Evolutionary conservation across 2,329 filamentous ascomycete genomes (phyloP).

Genomic region (Pyrenochaeta sp.): DNA sequence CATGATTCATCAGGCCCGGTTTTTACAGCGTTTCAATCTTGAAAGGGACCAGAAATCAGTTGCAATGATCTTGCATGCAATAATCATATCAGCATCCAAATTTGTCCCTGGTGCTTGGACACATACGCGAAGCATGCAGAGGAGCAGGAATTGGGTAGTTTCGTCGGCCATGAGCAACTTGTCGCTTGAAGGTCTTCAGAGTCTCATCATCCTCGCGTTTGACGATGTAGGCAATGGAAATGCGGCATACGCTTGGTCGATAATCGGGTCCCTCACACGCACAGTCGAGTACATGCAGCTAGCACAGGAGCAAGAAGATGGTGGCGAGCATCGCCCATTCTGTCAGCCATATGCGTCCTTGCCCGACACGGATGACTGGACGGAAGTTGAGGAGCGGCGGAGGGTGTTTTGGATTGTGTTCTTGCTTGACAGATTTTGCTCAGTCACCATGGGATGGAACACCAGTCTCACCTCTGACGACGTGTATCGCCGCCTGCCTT

Average conservation of each 20-base stretch:
- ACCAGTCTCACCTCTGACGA: slow-evolving; percentile 28
- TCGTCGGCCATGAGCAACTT: slow-evolving; percentile 17
- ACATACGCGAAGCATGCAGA: neutral
- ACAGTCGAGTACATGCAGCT: slow-evolving; percentile 25
- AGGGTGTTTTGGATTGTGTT: slow-evolving; percentile 31
- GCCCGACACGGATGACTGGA: slow-evolving; percentile 16
- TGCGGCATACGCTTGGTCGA: slow-evolving; percentile 19
- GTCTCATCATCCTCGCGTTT: slow-evolving; percentile 21
- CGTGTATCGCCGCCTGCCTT: slow-evolving; percentile 23
- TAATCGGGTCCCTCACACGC: slow-evolving; percentile 24
- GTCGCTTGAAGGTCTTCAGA: slow-evolving; percentile 18
- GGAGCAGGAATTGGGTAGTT: slow-evolving; percentile 13
- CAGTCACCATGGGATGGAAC: slow-evolving; percentile 26
- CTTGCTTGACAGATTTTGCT: slow-evolving; percentile 24
- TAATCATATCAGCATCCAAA: slow-evolving; percentile 19
- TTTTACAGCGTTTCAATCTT: slow-evolving; percentile 11
- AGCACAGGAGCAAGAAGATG: slow-evolving; percentile 24
- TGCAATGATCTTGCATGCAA: slow-evolving; percentile 15
- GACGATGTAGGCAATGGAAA: slow-evolving; percentile 25
- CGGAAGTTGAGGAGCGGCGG: slow-evolving; percentile 24
- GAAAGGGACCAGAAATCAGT: slow-evolving; percentile 6
- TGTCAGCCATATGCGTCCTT: slow-evolving; percentile 17
- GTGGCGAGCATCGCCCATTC: slow-evolving; percentile 13
- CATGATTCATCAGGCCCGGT: slow-evolving; percentile 23
- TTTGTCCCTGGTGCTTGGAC: slow-evolving; percentile 11